Conservation (phyloP, 345 rosid species). For the Triadica sebifera region DNA sequence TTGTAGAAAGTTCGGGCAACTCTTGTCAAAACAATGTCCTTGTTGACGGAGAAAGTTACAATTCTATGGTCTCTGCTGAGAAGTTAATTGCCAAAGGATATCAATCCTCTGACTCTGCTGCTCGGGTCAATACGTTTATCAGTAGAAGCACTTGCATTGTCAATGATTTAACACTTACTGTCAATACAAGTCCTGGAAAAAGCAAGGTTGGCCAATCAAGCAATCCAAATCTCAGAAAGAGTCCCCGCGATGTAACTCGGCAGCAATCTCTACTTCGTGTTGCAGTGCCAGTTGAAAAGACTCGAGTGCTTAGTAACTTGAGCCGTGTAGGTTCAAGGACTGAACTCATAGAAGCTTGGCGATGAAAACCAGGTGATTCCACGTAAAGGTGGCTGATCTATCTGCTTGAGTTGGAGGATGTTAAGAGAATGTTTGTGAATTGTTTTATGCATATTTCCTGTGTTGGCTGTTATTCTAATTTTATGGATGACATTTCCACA, state of each 20-base stretch:
- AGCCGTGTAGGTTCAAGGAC: slow-evolving; percentile 59
- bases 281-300: slow-evolving; percentile 32
- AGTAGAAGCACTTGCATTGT: neutral
- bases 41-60: slow-evolving; percentile 21
- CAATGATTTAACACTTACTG: slow-evolving; percentile 3
- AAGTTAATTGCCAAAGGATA: neutral
- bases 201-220: slow-evolving; percentile 42
- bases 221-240: slow-evolving; percentile 29
- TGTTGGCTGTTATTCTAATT: slow-evolving; percentile 28
- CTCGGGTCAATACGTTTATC: too few species aligned
- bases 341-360: slow-evolving; percentile 47
- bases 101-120: too few species aligned
- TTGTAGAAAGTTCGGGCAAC: slow-evolving; percentile 24
- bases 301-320: slow-evolving; percentile 48
- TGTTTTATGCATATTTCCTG: slow-evolving; percentile 25
- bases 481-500: slow-evolving; percentile 1
- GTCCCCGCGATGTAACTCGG: slow-evolving; percentile 24
- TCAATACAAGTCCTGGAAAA: slow-evolving; percentile 20
- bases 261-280: slow-evolving; percentile 34
- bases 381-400: neutral
- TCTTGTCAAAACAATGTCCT: slow-evolving; percentile 26
- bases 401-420: slow-evolving; percentile 16
- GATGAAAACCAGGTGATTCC: slow-evolving; percentile 32
- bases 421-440: slow-evolving; percentile 15
- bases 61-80: slow-evolving; percentile 14